Evolutionary conservation across 495 filamentous ascomycete species (phyloP).

Genomic region (Sporormia fimetaria): DNA sequence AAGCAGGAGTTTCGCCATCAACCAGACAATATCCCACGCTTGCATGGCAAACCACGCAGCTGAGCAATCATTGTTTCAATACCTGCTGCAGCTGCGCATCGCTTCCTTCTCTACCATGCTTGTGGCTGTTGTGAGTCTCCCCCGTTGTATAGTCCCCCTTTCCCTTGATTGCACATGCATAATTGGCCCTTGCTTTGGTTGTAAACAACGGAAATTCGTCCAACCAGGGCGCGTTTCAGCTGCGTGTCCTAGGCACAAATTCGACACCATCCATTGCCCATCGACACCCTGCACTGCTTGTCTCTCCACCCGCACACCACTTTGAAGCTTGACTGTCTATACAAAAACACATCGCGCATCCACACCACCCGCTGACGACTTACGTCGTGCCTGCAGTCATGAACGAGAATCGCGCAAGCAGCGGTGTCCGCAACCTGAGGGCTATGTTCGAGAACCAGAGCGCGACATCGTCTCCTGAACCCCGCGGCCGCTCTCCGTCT

Average conservation of each 20-base stretch:
- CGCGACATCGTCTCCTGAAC: constrained; percentile 43
- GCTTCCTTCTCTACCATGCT: too few relatives aligned
- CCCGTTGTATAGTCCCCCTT: too few relatives aligned
- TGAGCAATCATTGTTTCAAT: too few relatives aligned
- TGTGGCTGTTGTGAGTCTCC: too few relatives aligned
- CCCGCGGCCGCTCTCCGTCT: constrained; percentile 63
- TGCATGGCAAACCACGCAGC: too few relatives aligned
- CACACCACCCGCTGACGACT: constrained; percentile 17
- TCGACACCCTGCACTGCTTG: constrained; percentile 2
- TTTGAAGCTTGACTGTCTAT: too few relatives aligned
- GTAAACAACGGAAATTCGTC: constrained; percentile 21
- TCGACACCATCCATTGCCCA: constrained; percentile 15
- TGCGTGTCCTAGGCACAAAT: constrained; percentile 25
- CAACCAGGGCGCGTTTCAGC: constrained; percentile 25
- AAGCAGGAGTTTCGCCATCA: too few relatives aligned
- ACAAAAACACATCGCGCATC: too few relatives aligned
- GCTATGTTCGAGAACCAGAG: constrained; percentile 78
- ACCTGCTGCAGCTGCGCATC: too few relatives aligned
- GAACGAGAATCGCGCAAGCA: constrained; percentile 38
- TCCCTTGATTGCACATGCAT: too few relatives aligned
- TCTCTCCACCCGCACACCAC: constrained; percentile 4
- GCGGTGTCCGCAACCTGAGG: constrained; percentile 60
- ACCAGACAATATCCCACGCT: too few relatives aligned
- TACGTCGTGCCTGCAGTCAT: constrained; percentile 32
- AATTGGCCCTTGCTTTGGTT: constrained; percentile 16